Base-by-base conservation (phyloP, 1,284 basidiomycete species). In the Marasmius tenuissimus region DNA sequence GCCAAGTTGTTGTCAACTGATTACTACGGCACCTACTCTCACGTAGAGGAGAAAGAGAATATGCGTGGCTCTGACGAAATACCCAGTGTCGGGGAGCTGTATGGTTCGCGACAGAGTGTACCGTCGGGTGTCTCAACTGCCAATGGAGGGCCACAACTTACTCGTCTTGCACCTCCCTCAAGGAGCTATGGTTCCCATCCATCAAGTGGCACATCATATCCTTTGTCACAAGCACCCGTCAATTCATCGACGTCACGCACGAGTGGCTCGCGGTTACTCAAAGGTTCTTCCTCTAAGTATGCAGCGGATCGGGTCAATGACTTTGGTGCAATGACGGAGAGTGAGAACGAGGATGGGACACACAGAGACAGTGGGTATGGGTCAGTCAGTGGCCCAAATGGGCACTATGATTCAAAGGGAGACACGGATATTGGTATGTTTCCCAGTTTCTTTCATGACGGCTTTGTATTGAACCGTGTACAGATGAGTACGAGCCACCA, bases 281-380 rank as follows among this genome's bases (percentile, higher is more conserved):
- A 65, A 35, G 58, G 40, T 20, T 50, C 58, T 20, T 58, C 45
- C 9, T 42, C 61, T 5, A 62, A 60, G 38, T 58, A 63, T 33
- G 67, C 67, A 34, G 67, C 75, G 45, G 77, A 78, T 58, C 69
- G 75, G 16, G 76, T 78, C 35, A 71, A 76, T 11, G 63, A 64
- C 48, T 37, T 52, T 61, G 57, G 51, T 8, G 40, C 47, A n/a
- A 65, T 52, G 60, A 58, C 5, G 59, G 61, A 59, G 52, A 55
- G 50, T 56, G 37, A 58, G 55, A 59, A 53, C 42, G 62, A 55
- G 20, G 62, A 61, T 50, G 62, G 49, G 37, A 65, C 60, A 40
- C 67, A 63, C 50, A 62, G 52, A 35, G 65, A 63, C 35, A 66
- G 63, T 45, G 70, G 69, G 22, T 68, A 71, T 51, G 53, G 52